Evolutionary conservation across 2,329 filamentous ascomycete species (phyloP), one percentile per base, ranked within the genome.

Genomic region (Fusarium graminum): DNA sequence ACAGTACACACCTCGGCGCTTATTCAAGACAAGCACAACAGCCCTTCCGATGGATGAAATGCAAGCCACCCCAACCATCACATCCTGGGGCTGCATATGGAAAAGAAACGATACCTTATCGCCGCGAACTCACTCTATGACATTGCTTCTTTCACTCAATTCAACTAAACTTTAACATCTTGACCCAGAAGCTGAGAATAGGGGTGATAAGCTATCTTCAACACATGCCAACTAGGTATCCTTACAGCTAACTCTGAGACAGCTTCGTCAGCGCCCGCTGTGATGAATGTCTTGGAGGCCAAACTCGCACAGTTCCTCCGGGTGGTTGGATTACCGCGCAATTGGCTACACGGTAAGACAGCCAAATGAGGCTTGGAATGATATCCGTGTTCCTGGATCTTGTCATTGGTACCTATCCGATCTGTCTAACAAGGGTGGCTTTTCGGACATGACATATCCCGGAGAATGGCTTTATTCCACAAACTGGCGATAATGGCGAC

Each of bases 51-150:
- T 61, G 34, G 40, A 59, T 67, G 55, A 65, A 55, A 34, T 65
- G 64, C 67, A 70, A 70, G 64, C 67, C 67, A 66, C 53, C 30
- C 32, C 41, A 63, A 55, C 36, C 39, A 47, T 70, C 61, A 66
- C 61, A 58, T 58, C 52, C 61, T 46, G 47, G 49, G 40, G 38
- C 49, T 51, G 25, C 51, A 49, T 45, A 30, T 22, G 28, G 28
- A 57, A 52, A 54, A 52, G 39, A 25, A 67, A 58, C 25, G 34
- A 45, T 25, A 51, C 29, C 28, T 46, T 43, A 38, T 36, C 30
- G 22, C 49, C 26, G 26, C 25, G 12, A 58, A 58, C 28, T 49
- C 30, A 42, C 43, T 29, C 22, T 38, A 43, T 44, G 13, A 41
- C 7, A 10, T 43, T 45, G 12, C 59, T 45, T 49, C 17, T 22